A percentile compares a stretch with the other conserved stretches of the same genome.
These are phyloP conservation scores for Spergularia azorica DNA, from an alignment of 179 eudicot genomes.

Conservation along the genomic window DNA sequence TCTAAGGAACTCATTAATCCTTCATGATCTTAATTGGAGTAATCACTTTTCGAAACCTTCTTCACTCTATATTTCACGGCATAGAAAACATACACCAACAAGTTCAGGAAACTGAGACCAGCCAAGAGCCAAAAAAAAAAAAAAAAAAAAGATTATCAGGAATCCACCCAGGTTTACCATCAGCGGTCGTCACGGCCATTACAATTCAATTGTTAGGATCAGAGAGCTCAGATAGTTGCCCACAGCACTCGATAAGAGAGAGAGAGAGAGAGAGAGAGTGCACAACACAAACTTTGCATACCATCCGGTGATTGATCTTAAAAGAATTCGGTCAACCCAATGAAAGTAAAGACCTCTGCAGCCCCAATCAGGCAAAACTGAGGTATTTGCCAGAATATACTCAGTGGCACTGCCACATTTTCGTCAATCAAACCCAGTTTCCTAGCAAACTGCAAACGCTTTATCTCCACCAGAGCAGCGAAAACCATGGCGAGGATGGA, in stretches of 20 bases:
- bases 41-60: not conserved
- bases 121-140: conserved; percentile 34
- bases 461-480: conserved; percentile 30
- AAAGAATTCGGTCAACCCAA: conserved; percentile 32
- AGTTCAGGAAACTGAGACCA: conserved; percentile 29
- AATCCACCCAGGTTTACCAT: conserved; percentile 33
- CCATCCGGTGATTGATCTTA: conserved; percentile 36
- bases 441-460: conserved; percentile 24
- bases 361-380: conserved; percentile 35
- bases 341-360: conserved; percentile 29
- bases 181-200: conserved; percentile 15
- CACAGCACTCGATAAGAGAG: conserved; percentile 22
- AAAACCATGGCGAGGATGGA: conserved; percentile 32
- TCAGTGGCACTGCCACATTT: conserved; percentile 19
- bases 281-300: conserved; percentile 33
- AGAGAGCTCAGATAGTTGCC: conserved; percentile 37
- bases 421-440: conserved; percentile 19
- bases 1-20: too few species aligned
- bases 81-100: conserved; percentile 22
- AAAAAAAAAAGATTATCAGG: conserved; percentile 31
- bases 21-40: too few species aligned
- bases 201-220: conserved; percentile 24
- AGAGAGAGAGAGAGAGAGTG: not conserved
- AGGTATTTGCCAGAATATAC: conserved; percentile 32
- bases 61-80: conserved; percentile 30